Evolutionary conservation across 2,329 filamentous ascomycete genomes (phyloP).

Genomic region (Drechmeria coniospora): DNA sequence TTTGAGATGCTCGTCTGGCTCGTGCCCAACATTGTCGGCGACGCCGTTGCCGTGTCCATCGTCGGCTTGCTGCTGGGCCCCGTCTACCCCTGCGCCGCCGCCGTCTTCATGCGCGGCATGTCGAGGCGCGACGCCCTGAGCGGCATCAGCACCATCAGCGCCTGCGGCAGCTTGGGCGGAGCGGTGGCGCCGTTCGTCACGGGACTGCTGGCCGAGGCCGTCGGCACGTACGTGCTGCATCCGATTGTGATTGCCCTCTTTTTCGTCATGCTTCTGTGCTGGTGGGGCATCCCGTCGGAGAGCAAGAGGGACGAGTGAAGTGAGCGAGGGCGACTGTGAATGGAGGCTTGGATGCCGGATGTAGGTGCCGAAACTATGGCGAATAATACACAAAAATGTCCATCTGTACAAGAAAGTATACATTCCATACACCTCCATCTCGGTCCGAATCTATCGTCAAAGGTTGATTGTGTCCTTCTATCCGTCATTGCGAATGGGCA

Average conservation of each 20-base stretch:
- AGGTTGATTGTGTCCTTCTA: no score
- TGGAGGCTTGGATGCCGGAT: no score
- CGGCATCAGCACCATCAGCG: conserved; percentile 51
- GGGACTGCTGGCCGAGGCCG: conserved; percentile 45
- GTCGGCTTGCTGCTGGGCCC: conserved; percentile 65
- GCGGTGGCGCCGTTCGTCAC: conserved; percentile 52
- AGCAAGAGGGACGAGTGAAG: conserved; percentile 44
- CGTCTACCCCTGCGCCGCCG: conserved; percentile 59
- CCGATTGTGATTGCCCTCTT: conserved; percentile 55
- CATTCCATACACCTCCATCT: no score
- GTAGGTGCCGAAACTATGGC: no score
- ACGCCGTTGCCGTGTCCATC: conserved; percentile 51
- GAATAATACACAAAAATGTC: no score
- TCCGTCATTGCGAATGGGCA: neutral
- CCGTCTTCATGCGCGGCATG: conserved; percentile 46
- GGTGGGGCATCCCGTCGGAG: conserved; percentile 41
- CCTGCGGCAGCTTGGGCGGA: conserved; percentile 54
- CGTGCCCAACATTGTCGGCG: conserved; percentile 57
- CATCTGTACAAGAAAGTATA: no score
- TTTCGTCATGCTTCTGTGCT: conserved; percentile 47
- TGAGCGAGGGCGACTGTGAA: no score
- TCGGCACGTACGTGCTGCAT: conserved; percentile 47
- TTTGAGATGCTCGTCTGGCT: conserved; percentile 70
- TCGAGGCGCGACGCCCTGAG: conserved; percentile 43
- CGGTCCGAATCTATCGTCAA: no score